Evolutionary conservation across 2,329 filamentous ascomycete genomes (phyloP).

Genomic region (Aspergillus puulaauensis): DNA sequence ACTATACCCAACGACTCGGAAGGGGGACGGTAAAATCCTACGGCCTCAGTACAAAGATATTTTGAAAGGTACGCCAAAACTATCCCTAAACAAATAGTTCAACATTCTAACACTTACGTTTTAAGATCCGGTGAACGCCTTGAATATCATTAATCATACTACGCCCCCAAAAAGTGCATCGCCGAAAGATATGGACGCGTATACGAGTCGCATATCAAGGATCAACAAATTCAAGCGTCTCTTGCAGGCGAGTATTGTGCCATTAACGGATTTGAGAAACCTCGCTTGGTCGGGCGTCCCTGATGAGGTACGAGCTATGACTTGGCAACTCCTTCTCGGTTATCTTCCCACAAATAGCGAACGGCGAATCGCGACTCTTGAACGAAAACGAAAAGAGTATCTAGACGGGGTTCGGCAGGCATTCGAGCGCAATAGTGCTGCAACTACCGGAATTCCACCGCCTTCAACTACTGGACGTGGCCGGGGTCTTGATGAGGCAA

Average conservation of each 20-base stretch:
- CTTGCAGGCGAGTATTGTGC: slow-evolving; percentile 86
- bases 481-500: slow-evolving; percentile 86
- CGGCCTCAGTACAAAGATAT: slow-evolving; percentile 99
- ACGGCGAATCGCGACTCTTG: slow-evolving; percentile 80
- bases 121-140: slow-evolving; percentile 77
- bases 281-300: slow-evolving; percentile 94
- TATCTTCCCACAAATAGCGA: slow-evolving; percentile 98
- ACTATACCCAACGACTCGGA: slow-evolving; percentile 83
- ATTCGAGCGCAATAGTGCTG: slow-evolving; percentile 56
- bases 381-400: slow-evolving; percentile 95
- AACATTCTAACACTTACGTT: not conserved
- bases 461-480: slow-evolving; percentile 53
- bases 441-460: slow-evolving; percentile 41
- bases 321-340: slow-evolving; percentile 94
- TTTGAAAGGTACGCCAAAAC: slow-evolving; percentile 57
- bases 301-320: slow-evolving; percentile 94
- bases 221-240: slow-evolving; percentile 99
- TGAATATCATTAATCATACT: slow-evolving; percentile 91
- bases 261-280: slow-evolving; percentile 76
- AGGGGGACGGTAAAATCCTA: slow-evolving; percentile 90
- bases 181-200: slow-evolving; percentile 79
- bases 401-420: slow-evolving; percentile 79
- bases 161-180: slow-evolving; percentile 70
- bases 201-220: slow-evolving; percentile 82
- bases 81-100: not conserved